Evolutionary conservation across 805 yeast genomes (phyloP).

Genomic region (Wickerhamiella alocasiicola): DNA sequence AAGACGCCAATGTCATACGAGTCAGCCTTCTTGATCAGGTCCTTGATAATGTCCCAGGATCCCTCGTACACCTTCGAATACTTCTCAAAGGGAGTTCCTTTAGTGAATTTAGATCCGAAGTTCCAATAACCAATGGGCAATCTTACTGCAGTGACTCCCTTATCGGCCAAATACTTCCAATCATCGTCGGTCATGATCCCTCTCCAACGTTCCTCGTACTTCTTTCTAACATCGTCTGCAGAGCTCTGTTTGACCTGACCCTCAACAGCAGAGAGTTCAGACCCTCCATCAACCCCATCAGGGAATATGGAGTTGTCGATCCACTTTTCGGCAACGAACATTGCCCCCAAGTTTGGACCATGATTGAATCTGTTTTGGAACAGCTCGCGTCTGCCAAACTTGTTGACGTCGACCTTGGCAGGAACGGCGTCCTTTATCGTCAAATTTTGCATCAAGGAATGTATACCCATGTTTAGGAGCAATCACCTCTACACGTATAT

Average conservation of each 20-base stretch:
- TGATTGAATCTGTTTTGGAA: constrained; percentile 36
- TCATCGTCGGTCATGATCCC: constrained; percentile 52
- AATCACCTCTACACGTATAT: background rate
- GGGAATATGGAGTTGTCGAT: constrained; percentile 52
- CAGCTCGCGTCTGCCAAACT: constrained; percentile 28
- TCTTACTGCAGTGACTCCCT: constrained; percentile 68
- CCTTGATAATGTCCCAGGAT: constrained; percentile 58
- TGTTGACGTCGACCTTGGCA: constrained; percentile 18
- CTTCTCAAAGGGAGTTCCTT: constrained; percentile 50
- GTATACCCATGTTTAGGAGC: constrained; percentile 21
- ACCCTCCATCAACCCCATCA: constrained; percentile 37
- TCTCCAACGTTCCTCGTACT: constrained; percentile 52
- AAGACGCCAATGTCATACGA: constrained; percentile 55
- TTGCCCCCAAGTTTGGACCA: constrained; percentile 78
- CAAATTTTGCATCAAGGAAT: constrained; percentile 18
- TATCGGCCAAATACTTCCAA: constrained; percentile 60
- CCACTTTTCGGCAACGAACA: constrained; percentile 72
- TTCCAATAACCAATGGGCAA: constrained; percentile 91
- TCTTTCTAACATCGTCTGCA: constrained; percentile 38
- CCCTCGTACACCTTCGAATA: constrained; percentile 46
- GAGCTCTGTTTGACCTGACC: constrained; percentile 38
- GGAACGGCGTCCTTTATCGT: constrained; percentile 19
- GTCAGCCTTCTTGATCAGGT: constrained; percentile 47
- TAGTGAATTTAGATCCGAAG: constrained; percentile 49
- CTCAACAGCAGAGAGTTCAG: constrained; percentile 64